A percentile compares a stretch with the other conserved stretches of the same genome.
phyloP scores from a whole-genome alignment of 495 filamentous ascomycete genomes.

The Coniosporium apollinis region DNA sequence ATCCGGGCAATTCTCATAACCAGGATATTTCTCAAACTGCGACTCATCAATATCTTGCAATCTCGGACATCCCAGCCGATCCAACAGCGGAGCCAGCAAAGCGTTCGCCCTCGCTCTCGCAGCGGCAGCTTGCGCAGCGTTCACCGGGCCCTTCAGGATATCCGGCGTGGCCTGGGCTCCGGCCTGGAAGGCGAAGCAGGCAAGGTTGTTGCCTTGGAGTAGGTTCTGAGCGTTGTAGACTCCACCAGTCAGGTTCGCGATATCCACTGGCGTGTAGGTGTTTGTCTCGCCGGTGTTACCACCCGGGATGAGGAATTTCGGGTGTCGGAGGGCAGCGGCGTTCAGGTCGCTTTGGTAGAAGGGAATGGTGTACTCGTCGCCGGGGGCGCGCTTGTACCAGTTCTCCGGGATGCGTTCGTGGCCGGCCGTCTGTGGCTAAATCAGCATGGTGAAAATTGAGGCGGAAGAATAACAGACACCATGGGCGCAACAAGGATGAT shows the following conservation, averaged over 20 bases:
- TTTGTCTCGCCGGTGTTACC: conserved; percentile 40
- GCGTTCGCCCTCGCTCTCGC: background rate
- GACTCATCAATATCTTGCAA: background rate
- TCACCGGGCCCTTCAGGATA: conserved; percentile 2
- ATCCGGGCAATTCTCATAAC: conserved; percentile 1
- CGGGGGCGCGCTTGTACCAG: conserved; percentile 37
- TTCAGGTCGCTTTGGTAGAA: conserved; percentile 25
- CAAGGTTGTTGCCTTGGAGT: conserved; percentile 11
- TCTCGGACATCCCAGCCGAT: conserved; percentile 2
- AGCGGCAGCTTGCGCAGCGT: background rate
- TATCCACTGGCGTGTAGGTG: conserved; percentile 36
- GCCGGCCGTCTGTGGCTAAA: conserved; percentile 11
- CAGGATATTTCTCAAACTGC: conserved; percentile 4
- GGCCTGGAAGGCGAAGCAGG: conserved; percentile 16
- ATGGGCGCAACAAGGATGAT: too few relatives aligned
- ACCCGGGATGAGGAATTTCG: conserved; percentile 27
- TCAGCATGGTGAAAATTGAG: too few relatives aligned
- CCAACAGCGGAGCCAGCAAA: background rate
- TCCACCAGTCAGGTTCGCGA: conserved; percentile 28
- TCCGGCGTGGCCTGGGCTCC: conserved; percentile 5
- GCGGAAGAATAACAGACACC: too few relatives aligned
- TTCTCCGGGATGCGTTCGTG: conserved; percentile 34
- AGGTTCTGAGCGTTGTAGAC: conserved; percentile 15
- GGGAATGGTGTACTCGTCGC: conserved; percentile 27
- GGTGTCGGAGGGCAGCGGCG: conserved; percentile 12